Base-by-base conservation (phyloP, 805 yeast genomes). In the Starmerella gropengiesseri region DNA sequence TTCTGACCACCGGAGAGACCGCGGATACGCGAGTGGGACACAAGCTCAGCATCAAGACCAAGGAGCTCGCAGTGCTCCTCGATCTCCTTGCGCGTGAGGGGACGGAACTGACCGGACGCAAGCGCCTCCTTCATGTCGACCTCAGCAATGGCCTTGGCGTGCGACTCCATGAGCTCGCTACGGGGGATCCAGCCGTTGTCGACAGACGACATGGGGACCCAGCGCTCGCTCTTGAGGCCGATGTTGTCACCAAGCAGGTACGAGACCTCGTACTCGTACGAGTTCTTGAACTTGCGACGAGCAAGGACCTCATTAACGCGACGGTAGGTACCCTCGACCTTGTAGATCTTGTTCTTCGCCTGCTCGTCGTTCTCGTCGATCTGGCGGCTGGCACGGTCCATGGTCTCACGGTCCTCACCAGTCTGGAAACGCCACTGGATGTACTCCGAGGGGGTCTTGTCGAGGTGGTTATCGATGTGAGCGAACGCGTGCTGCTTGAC, bases 361-460 rank as follows among this genome's bases (percentile, higher is more conserved):
- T 80, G 77, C 77, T 87, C 96, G 73, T 91, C 98, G 60, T 75
- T 72, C 75, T 91, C 98, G 66, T 82, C 86, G 69, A 91, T 86
- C 69, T 81, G 89, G 78, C 98, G 85, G 70, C 93, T 85, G 68
- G 97, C 98, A 77, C 97, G 84, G 78, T 91, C 98, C 98, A 91
- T 91, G 73, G 98, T 91, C 78, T 91, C 98, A 77, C 98, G 86
- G 73, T 91, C 98, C 77, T 91, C 98, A 87, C 98, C 98, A 67
- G 98, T 91, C 77, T 91, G 98, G 96, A 89, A 91, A 81, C 98
- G 91, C 98, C 98, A 91, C 77, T 91, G 98, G 62, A 91, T 91
- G 77, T 91, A 91, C 77, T 91, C 98, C 63, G 96, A 86, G 66
- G 98, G 98, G 65, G 99, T 91, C 79, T 82, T 84, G 79, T 91